Base-by-base conservation (phyloP, 2,329 filamentous ascomycete genomes). In the Penicillium sp. region DNA sequence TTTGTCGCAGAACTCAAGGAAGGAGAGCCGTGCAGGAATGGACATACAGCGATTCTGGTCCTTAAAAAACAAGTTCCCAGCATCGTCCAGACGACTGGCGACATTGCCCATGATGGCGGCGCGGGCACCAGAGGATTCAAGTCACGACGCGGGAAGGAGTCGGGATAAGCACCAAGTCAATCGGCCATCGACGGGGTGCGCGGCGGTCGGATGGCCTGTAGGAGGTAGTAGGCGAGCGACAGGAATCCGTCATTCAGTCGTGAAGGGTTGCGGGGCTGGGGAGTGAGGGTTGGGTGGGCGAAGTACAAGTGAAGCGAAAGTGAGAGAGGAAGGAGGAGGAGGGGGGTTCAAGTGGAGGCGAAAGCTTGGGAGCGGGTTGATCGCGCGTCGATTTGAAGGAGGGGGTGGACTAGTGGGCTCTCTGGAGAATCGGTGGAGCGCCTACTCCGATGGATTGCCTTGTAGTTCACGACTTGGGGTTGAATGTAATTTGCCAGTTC, bases 1-100 rank as follows among this genome's bases (percentile, higher is more conserved):
- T 28, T 20, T 3, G 15, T 60, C 63, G 62, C 41, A 11, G 25
- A 17, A n/a, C 25, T 37, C 12, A 31, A 4, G 4, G 34, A 28
- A 34, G 50, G 17, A 10, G 5, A 20, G 1, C 17, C 28, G 31
- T 38, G 31, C 53, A 60, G 51, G 60, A 62, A 56, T 62, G 62
- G 59, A 70, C 70, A 81, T 84, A 98, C 95, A 87, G 84, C 92
- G 88, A 76, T 86, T 91, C 83, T 96, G 95, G 76, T 99, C 95
- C 81, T 90, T 90, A 74, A 98, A 83, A 76, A 90, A 96, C 75
- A 98, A 82, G 70, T 86, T 84, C 75, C 88, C 90, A 72, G 74
- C 73, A 63, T 97, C 93, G 71, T 96, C 93, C 71, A 89, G 88
- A 78, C 88, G 90, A 83, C 93, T 97, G 77, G 87, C 89, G 78